Percentiles rank a stretch among this genome's conserved stretches.
Conservation (phyloP, 257 asterid species). For the Nicotiana knightiana region DNA sequence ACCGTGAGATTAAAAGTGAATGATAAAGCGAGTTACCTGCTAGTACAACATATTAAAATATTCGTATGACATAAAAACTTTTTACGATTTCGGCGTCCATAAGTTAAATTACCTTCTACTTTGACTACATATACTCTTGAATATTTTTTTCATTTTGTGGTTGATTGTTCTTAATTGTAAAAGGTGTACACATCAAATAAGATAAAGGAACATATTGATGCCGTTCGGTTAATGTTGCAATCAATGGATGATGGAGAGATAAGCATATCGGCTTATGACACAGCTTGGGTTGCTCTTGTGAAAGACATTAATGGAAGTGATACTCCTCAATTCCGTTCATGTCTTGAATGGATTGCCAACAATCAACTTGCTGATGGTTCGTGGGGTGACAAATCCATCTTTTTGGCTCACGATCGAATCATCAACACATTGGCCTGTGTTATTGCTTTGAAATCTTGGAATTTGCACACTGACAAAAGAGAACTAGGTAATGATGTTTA, state of each 20-base stretch:
- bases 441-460: slow-evolving; percentile 61
- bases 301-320: slow-evolving; percentile 37
- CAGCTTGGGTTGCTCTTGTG: slow-evolving; percentile 93
- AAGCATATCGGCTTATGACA: slow-evolving; percentile 70
- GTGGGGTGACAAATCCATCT: slow-evolving; percentile 62
- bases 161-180: background rate
- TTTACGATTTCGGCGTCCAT: background rate
- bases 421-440: slow-evolving; percentile 79
- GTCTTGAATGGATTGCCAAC: slow-evolving; percentile 62
- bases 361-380: slow-evolving; percentile 77
- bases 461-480: slow-evolving; percentile 37
- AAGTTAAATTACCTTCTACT: background rate
- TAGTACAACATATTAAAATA: background rate
- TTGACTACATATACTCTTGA: background rate
- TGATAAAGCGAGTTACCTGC: background rate
- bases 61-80: background rate
- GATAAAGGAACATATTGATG: slow-evolving; percentile 25
- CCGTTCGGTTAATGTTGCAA: slow-evolving; percentile 30
- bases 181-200: slow-evolving; percentile 16
- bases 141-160: background rate
- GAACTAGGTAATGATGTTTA: slow-evolving; percentile 33
- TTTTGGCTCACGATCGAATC: slow-evolving; percentile 57
- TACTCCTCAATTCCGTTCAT: slow-evolving; percentile 57
- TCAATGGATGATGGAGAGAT: slow-evolving; percentile 83
- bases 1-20: background rate